These are phyloP conservation scores for Tylopilus sp. DNA, from an alignment of 768 basidiomycete genomes.

Conservation along the genomic window DNA sequence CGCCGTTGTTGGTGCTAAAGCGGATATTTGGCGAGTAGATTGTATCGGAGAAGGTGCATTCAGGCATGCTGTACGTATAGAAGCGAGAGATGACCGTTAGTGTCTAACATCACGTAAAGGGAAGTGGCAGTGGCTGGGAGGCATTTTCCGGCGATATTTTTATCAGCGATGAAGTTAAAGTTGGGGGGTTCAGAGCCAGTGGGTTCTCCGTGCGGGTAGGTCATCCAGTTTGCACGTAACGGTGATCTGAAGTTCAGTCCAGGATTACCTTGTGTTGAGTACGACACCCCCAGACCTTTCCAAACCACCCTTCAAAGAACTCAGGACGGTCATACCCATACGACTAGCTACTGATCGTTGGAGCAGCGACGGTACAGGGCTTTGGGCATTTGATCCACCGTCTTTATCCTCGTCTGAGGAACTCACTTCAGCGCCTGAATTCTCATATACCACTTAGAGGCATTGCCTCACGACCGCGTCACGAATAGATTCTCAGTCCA, in stretches of 20 bases:
- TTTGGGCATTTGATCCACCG: slow-evolving; percentile 9
- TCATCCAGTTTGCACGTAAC: not conserved
- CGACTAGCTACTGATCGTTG: slow-evolving; percentile 63
- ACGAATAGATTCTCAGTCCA: not conserved
- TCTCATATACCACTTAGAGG: slow-evolving; percentile 1
- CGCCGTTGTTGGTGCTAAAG: slow-evolving; percentile 48
- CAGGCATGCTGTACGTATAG: slow-evolving; percentile 46
- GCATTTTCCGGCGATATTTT: slow-evolving; percentile 61
- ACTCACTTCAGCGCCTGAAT: slow-evolving; percentile 9
- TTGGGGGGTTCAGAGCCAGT: slow-evolving; percentile 63
- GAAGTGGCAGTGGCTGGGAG: slow-evolving; percentile 60
- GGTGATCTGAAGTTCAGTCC: not conserved
- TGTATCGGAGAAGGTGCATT: slow-evolving; percentile 64
- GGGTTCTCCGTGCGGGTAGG: slow-evolving; percentile 63
- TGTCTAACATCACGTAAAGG: slow-evolving; percentile 35
- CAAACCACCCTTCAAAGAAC: slow-evolving; percentile 54
- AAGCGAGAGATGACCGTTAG: not conserved
- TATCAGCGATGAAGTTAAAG: slow-evolving; percentile 44
- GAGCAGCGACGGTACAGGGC: slow-evolving; percentile 34
- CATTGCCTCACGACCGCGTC: not conserved
- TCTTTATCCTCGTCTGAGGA: slow-evolving; percentile 26
- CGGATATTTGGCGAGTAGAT: slow-evolving; percentile 69
- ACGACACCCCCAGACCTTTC: slow-evolving; percentile 54
- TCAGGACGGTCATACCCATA: slow-evolving; percentile 61
- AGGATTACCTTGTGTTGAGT: slow-evolving; percentile 68